Percentiles rank a stretch among this genome's conserved stretches.
phyloP scores from a whole-genome alignment of 176 grass and related monocot genomes.

The Oryza meyeriana region DNA sequence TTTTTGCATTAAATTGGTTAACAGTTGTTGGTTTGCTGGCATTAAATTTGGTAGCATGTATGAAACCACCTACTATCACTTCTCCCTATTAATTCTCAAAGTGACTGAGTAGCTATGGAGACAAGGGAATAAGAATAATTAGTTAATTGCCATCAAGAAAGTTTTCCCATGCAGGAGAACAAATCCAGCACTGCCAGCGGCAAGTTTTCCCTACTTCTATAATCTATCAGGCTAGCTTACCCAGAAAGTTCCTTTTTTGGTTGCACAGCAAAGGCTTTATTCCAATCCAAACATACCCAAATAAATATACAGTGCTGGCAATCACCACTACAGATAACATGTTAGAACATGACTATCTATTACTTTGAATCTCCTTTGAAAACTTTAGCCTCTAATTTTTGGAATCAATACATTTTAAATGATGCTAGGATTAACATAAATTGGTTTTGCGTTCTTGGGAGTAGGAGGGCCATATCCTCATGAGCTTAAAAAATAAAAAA shows the following conservation, averaged over 20 bases:
- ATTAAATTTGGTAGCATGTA: neutral
- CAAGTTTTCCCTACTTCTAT: neutral
- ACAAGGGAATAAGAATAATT: neutral
- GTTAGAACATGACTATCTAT: neutral
- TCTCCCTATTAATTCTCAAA: neutral
- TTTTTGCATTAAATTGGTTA: neutral
- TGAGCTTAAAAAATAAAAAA: constrained; percentile 22
- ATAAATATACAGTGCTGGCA: neutral
- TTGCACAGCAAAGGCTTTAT: neutral
- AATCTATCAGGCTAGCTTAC: neutral
- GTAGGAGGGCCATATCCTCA: neutral
- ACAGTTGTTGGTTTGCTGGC: neutral
- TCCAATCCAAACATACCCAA: neutral
- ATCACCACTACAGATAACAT: neutral
- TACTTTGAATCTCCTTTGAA: neutral
- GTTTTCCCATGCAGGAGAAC: neutral
- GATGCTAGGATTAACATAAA: constrained; percentile 13
- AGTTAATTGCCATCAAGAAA: neutral
- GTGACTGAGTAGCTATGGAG: neutral
- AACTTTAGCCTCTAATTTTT: neutral
- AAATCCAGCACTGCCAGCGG: neutral
- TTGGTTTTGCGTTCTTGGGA: neutral
- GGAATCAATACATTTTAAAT: neutral
- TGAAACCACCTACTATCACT: neutral
- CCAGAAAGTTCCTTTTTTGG: neutral